phyloP scores from a whole-genome alignment of 2,329 filamentous ascomycete genomes.

The Cladosporium oxysporum region DNA sequence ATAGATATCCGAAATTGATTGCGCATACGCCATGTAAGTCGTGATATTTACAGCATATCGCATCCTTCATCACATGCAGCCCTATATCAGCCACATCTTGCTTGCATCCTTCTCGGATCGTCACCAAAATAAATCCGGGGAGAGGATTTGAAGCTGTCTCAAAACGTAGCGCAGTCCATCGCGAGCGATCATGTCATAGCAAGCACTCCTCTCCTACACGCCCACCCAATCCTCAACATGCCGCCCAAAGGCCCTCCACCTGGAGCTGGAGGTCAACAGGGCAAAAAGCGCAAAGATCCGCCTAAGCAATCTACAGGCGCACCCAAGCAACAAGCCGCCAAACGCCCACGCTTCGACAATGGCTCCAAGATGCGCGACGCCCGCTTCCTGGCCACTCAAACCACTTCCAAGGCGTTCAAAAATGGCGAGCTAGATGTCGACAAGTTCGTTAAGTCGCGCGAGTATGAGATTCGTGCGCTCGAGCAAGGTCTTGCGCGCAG shows the following conservation, averaged over 20 bases:
- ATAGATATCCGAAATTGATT: too few species aligned
- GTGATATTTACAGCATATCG: neutral
- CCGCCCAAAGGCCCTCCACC: conserved; percentile 14
- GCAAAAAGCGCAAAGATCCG: conserved; percentile 33
- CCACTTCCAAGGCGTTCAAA: conserved; percentile 56
- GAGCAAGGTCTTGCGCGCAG: conserved; percentile 79
- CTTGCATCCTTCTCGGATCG: neutral
- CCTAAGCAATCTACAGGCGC: conserved; percentile 21
- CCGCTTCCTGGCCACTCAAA: conserved; percentile 49
- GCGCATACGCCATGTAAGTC: too few species aligned
- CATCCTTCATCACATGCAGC: neutral
- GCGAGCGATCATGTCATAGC: neutral
- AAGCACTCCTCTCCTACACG: neutral
- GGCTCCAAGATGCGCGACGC: conserved; percentile 42
- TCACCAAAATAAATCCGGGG: conserved; percentile 6
- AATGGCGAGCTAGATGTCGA: conserved; percentile 82
- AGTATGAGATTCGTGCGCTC: conserved; percentile 85
- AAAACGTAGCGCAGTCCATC: neutral
- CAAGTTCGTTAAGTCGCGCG: conserved; percentile 78
- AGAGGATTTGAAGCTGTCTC: neutral
- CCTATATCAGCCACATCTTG: neutral
- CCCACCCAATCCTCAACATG: neutral
- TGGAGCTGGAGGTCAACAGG: conserved; percentile 3
- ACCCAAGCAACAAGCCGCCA: conserved; percentile 4
- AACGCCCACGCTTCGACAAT: conserved; percentile 25